Evolutionary conservation across 192 early-diverging fungal genomes (phyloP).

Genomic region (Anaeromyces robustus): DNA sequence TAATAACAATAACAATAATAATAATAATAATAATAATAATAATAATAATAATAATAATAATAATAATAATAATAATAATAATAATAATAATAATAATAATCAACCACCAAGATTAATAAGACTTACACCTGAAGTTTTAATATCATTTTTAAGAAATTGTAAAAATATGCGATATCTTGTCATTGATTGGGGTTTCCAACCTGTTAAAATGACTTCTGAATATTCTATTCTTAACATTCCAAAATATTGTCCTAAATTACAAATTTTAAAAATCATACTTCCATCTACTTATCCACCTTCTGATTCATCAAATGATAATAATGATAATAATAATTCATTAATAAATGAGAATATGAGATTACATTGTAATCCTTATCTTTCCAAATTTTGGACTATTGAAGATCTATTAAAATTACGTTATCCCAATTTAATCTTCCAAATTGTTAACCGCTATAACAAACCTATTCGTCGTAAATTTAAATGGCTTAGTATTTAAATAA

Average conservation of each 20-base stretch:
- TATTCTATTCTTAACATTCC: not conserved
- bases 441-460: not conserved
- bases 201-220: not conserved
- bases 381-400: not conserved
- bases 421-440: not conserved
- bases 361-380: not conserved
- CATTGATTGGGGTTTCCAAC: not conserved
- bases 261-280: not conserved
- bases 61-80: not conserved
- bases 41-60: not conserved
- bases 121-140: not conserved
- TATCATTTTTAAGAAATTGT: not conserved
- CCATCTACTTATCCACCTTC: not conserved
- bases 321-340: too few relatives aligned
- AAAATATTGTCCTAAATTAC: not conserved
- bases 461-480: not conserved
- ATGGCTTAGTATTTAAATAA: not conserved
- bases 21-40: not conserved
- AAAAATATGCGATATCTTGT: too few relatives aligned
- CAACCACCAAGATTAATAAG: not conserved
- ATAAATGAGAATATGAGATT: too few relatives aligned
- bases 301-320: too few relatives aligned
- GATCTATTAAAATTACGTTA: not conserved
- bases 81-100: not conserved
- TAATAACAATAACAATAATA: not conserved